Percentiles rank a stretch among this genome's conserved stretches.
phyloP scores from a whole-genome alignment of 2,329 filamentous ascomycete genomes.

The Aureobasidium sp. region DNA sequence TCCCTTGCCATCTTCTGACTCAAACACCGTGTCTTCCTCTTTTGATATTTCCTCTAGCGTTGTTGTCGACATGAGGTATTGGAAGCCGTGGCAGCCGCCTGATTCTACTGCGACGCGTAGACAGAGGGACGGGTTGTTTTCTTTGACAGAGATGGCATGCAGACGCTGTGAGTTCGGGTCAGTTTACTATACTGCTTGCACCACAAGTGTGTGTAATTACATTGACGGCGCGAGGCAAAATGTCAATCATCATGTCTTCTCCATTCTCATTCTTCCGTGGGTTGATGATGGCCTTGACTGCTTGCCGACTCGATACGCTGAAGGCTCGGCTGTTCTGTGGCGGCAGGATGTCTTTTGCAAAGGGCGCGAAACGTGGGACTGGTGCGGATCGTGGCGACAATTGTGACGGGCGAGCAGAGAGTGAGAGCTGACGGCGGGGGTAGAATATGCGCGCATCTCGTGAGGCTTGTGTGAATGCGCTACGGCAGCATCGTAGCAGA shows the following conservation, averaged over 20 bases:
- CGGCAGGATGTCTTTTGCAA: not conserved
- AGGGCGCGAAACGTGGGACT: not conserved
- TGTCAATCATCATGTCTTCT: conserved; percentile 73
- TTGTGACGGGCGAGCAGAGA: not conserved
- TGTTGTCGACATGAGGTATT: conserved; percentile 88
- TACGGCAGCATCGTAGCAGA: conserved; percentile 9
- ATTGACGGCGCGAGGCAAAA: conserved; percentile 74
- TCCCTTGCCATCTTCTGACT: conserved; percentile 45
- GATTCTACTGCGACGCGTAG: conserved; percentile 89
- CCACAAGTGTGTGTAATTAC: conserved; percentile 41
- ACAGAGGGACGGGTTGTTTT: conserved; percentile 66
- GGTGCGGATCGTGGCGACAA: conserved; percentile 3
- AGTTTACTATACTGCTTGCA: not conserved
- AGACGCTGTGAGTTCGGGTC: conserved; percentile 47
- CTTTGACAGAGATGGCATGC: conserved; percentile 51
- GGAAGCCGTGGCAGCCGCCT: conserved; percentile 95
- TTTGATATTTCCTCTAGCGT: conserved; percentile 49
- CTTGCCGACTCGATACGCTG: not conserved
- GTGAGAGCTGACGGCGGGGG: conserved; percentile 5
- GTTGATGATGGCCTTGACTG: conserved; percentile 49
- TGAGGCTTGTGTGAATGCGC: conserved; percentile 1
- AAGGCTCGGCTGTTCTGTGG: not conserved
- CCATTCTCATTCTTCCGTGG: conserved; percentile 75
- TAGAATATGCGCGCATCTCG: conserved; percentile 9
- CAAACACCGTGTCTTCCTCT: conserved; percentile 85